Conservation (phyloP, 2,329 filamentous ascomycete genomes). For the Fusarium musae region DNA sequence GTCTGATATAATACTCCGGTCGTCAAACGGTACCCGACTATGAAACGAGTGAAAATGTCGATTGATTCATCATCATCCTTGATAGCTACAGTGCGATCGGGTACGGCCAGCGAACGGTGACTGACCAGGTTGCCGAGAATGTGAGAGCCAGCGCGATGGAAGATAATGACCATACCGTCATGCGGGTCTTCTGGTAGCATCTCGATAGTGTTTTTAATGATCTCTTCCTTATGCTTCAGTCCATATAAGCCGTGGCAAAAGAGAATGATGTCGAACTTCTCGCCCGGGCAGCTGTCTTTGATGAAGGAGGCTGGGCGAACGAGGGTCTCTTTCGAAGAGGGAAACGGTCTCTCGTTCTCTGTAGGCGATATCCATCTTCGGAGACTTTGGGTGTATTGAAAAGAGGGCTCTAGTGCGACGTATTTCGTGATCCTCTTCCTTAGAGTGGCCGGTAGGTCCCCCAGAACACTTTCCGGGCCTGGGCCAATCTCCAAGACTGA, state of each 20-base stretch:
- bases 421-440: slow-evolving; percentile 61
- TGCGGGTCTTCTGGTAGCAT: slow-evolving; percentile 56
- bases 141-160: slow-evolving; percentile 62
- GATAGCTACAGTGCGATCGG: slow-evolving; percentile 57
- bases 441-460: slow-evolving; percentile 55
- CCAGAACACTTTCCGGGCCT: slow-evolving; percentile 65
- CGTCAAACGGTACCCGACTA: slow-evolving; percentile 58
- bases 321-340: slow-evolving; percentile 52
- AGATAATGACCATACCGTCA: slow-evolving; percentile 61
- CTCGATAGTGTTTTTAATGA: slow-evolving; percentile 58
- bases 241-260: slow-evolving; percentile 75
- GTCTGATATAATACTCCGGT: slow-evolving; percentile 46
- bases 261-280: slow-evolving; percentile 65
- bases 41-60: slow-evolving; percentile 63
- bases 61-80: slow-evolving; percentile 57
- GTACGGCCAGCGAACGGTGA: slow-evolving; percentile 59
- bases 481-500: slow-evolving; percentile 70
- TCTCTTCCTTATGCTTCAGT: slow-evolving; percentile 60
- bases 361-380: slow-evolving; percentile 54
- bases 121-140: slow-evolving; percentile 60
- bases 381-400: slow-evolving; percentile 56
- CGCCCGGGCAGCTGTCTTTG: slow-evolving; percentile 44
- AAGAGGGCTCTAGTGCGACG: slow-evolving; percentile 64
- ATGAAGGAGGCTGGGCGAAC: slow-evolving; percentile 52
- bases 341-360: slow-evolving; percentile 51